Base-by-base conservation (phyloP, 2,329 filamentous ascomycete species). In the Penicillium sp. region DNA sequence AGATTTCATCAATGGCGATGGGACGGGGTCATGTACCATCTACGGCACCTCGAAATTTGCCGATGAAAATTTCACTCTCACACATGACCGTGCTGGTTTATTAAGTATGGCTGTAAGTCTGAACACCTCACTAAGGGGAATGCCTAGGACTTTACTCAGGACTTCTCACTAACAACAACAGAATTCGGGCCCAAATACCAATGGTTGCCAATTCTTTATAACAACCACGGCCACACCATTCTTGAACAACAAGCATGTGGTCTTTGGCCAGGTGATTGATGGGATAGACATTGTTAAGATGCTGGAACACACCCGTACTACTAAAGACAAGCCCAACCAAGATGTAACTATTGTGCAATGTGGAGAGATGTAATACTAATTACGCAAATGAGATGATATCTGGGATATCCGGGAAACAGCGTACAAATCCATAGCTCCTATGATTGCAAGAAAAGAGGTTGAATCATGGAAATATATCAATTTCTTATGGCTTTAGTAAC, bases 151-250 rank as follows among this genome's bases (percentile, higher is more conserved):
- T 12, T 12, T 4, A 31, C 29, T 2, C 29, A 31, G 29, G 29
- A 31, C 29, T 12, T 6, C 12, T n/a, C 1, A 33, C 29, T 57
- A 23, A 57, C 7, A 25, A 7, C 17, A 50, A 1, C 29, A 94
- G 89, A 97, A 97, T 73, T 89, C 90, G 29, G 93, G 93, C 1
- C 89, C 90, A 54, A 89, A 97, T 77, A 93, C 90, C 64, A 97
- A 97, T 75, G 94, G 94, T 38, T 92, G 87, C 59, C 94, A 97
- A 72, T 99, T 99, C 82, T 99, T 99, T 82, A 93, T 97, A 79
- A 97, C 93, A 2, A 94, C 90, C 0, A 89, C 89, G 2, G 82
- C 89, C 6, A 94, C 93, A 0, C 91, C 91, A 2, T 95, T 95
- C 72, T 80, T 99, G 27, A 89, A 97, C 76, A 85, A 84, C 71